Conservation (phyloP, 2,329 filamentous ascomycete genomes). For the Aspergillus ibericus region DNA sequence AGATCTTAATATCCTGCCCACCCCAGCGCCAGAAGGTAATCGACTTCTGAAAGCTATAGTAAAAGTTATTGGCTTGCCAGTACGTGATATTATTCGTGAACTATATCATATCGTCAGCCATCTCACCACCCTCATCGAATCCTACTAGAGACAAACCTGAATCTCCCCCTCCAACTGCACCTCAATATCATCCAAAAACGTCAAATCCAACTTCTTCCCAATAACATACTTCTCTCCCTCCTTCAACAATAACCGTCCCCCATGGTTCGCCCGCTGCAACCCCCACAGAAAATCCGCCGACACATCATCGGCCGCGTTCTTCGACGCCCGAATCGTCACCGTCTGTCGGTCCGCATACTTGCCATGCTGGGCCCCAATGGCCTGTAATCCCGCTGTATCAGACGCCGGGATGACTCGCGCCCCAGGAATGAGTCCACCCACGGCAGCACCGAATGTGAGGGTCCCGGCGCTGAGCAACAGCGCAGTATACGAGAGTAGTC, state of each 20-base stretch:
- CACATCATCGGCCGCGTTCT: slow-evolving; percentile 57
- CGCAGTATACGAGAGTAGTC: slow-evolving; percentile 22
- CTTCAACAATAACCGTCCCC: slow-evolving; percentile 57
- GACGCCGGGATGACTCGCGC: slow-evolving; percentile 26
- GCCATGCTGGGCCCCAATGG: slow-evolving; percentile 25
- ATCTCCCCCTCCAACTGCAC: slow-evolving; percentile 61
- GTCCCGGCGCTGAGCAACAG: slow-evolving; percentile 22
- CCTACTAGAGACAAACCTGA: slow-evolving; percentile 31
- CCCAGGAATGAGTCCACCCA: slow-evolving; percentile 23
- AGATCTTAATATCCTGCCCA: slow-evolving; percentile 61
- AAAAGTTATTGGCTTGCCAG: slow-evolving; percentile 54
- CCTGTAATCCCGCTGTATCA: slow-evolving; percentile 19
- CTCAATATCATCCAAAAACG: slow-evolving; percentile 58
- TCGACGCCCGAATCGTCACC: slow-evolving; percentile 55
- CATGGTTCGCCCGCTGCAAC: slow-evolving; percentile 58
- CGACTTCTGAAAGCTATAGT: slow-evolving; percentile 53
- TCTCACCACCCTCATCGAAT: neutral
- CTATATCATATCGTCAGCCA: slow-evolving; percentile 23
- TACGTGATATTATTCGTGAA: slow-evolving; percentile 51
- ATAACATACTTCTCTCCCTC: slow-evolving; percentile 58
- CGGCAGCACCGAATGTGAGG: slow-evolving; percentile 18
- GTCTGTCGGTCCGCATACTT: slow-evolving; percentile 42
- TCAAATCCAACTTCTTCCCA: slow-evolving; percentile 60
- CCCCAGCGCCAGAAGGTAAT: slow-evolving; percentile 67
- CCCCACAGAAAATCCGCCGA: slow-evolving; percentile 57